Conservation (phyloP, 2,329 filamentous ascomycete genomes). For the Metarhizium brunneum region DNA sequence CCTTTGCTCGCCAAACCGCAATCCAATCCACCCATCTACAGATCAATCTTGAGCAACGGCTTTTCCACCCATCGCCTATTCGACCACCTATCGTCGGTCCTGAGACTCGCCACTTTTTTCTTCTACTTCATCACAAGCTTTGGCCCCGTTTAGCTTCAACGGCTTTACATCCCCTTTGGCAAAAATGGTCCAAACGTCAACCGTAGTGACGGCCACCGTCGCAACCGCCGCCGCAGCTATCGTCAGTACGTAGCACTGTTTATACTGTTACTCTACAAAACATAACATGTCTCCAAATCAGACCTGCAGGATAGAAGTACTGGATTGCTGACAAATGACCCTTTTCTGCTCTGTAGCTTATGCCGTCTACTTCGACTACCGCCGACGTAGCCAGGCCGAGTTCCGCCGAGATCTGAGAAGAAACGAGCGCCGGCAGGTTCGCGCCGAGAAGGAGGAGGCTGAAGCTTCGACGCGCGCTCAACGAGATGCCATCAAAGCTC, state of each 20-base stretch:
- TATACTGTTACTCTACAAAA: not conserved
- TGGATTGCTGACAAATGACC: not conserved
- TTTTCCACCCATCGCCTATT: not conserved
- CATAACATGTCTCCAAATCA: not conserved
- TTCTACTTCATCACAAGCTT: conserved; percentile 4
- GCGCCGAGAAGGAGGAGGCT: conserved; percentile 63
- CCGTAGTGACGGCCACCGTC: conserved; percentile 51
- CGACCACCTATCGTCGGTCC: not conserved
- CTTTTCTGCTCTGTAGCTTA: conserved; percentile 38
- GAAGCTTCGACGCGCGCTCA: conserved; percentile 56
- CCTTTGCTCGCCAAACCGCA: not conserved
- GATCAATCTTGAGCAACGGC: not conserved
- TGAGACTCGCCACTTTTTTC: not conserved
- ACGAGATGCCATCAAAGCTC: conserved; percentile 63
- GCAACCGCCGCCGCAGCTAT: conserved; percentile 51
- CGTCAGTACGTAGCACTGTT: conserved; percentile 38
- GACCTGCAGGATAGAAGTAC: not conserved
- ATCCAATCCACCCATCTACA: not conserved
- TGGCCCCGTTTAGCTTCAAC: conserved; percentile 7
- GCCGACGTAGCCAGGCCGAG: conserved; percentile 52
- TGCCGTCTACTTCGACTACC: conserved; percentile 59
- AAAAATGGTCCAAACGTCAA: conserved; percentile 39
- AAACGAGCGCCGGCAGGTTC: conserved; percentile 64
- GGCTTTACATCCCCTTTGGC: not conserved
- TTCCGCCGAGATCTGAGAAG: conserved; percentile 62